Conservation (phyloP, 805 yeast genomes). For the Metschnikowia cubensis region DNA sequence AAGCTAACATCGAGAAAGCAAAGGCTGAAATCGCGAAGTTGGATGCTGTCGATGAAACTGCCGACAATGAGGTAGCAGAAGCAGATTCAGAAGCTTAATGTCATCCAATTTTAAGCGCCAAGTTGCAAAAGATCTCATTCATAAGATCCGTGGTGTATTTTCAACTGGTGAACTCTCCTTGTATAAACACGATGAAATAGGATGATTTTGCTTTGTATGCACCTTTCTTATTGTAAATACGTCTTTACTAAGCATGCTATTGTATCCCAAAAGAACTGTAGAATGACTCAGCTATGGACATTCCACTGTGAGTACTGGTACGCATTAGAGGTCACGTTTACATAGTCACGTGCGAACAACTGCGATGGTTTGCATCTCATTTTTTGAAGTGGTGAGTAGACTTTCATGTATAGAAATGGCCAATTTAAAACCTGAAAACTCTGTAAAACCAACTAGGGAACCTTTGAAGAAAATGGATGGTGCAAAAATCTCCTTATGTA, state of each 20-base stretch:
- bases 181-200: not conserved
- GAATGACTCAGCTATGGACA: not conserved
- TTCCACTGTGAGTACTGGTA: not conserved
- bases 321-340: not conserved
- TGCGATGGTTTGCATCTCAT: constrained; percentile 1
- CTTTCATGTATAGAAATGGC: constrained; percentile 4
- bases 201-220: not conserved
- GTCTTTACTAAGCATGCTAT: not conserved
- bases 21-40: constrained; percentile 71
- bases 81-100: not conserved
- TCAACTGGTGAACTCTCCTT: not conserved
- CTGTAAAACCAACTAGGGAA: constrained; percentile 24
- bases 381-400: not conserved
- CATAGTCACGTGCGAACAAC: not conserved
- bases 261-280: not conserved
- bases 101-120: not conserved
- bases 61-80: constrained; percentile 37
- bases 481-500: constrained; percentile 50
- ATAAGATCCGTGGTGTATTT: not conserved
- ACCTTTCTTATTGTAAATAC: not conserved
- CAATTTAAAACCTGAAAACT: constrained; percentile 25
- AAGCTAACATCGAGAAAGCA: constrained; percentile 69
- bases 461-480: constrained; percentile 23
- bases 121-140: not conserved
- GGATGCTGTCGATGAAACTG: constrained; percentile 39